Base-by-base conservation (phyloP, 2,329 filamentous ascomycete species). In the Fonsecaea pedrosoi region DNA sequence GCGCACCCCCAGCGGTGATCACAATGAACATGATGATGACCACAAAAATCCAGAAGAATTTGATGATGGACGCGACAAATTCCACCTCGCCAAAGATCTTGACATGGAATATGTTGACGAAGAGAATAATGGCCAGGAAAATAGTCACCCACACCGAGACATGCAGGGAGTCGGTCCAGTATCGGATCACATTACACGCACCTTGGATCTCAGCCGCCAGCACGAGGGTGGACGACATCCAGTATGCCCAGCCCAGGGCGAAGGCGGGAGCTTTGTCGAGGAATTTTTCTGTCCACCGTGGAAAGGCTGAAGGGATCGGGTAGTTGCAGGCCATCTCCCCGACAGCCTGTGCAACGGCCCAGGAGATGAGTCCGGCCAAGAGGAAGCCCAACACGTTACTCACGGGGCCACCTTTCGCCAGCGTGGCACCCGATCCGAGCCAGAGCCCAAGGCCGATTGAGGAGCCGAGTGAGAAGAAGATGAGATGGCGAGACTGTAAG, bases 251-350 rank as follows among this genome's bases (percentile, higher is more conserved):
- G 2, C 81, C 82, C 2, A 83, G 74, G 7, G 81, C 78, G 69
- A 83, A 82, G 0, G 77, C 81, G 9, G 78, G 78, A 0, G 81
- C 75, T 0, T 75, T 77, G 64, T 80, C 77, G 58, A 83, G 75
- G 67, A 83, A 84, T 45, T 81, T 83, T 37, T 73, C 77, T 4
- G 78, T 78, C 80, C 80, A 83, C 71, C 82, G 81, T n/a, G 81
- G 78, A 63, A 82, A 83, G 10, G 80, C 79, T 4, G 78, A 80
- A 0, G 82, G 80, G 0, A 83, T 71, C 4, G 82, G 81, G 64
- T 83, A 83, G 75, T 82, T 74, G 66, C 81, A 76, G 0, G 80
- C 81, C 77, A 83, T 80, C 66, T 83, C 81, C 1, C 81, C 81
- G 38, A 83, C 81, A 2, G 79, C 81, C 40, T 83, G 81, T 53